phyloP scores from a whole-genome alignment of 306 rosid genomes.

The Alnus glutinosa region DNA sequence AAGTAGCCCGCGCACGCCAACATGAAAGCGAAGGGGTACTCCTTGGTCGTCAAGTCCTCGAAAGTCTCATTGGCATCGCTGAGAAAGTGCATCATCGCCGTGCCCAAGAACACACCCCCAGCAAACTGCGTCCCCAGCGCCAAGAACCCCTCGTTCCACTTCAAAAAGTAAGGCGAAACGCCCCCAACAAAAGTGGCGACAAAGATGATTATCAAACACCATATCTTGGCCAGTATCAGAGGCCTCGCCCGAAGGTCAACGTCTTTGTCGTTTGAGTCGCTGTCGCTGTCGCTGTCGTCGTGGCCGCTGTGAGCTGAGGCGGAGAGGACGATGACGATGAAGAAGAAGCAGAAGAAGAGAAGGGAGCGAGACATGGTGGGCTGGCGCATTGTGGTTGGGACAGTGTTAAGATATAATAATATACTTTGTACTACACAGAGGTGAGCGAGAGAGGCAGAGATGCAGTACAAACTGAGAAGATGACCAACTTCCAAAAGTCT shows the following conservation, averaged over 20 bases:
- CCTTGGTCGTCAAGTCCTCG: constrained; percentile 45
- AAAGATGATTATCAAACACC: constrained; percentile 61
- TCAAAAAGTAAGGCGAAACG: constrained; percentile 58
- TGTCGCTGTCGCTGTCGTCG: constrained; percentile 18
- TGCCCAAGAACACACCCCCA: constrained; percentile 74
- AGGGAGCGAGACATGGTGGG: constrained; percentile 23
- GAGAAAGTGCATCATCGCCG: constrained; percentile 81
- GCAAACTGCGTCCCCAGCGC: constrained; percentile 77
- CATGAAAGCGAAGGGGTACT: constrained; percentile 77
- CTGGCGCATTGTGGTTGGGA: background rate
- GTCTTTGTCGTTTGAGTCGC: background rate
- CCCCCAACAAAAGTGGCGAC: constrained; percentile 59
- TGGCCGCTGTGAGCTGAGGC: constrained; percentile 56
- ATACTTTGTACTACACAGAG: background rate
- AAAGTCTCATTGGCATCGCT: constrained; percentile 67
- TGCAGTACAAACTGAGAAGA: no score
- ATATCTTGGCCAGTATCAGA: constrained; percentile 49
- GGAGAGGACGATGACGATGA: constrained; percentile 37
- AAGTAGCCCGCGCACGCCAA: constrained; percentile 63
- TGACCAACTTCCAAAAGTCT: no score
- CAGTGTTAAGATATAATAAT: background rate
- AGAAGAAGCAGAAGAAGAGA: constrained; percentile 17
- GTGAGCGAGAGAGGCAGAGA: background rate
- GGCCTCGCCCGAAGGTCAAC: constrained; percentile 48
- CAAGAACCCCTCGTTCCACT: constrained; percentile 72